Conservation (phyloP, 306 rosid species). For the Clitoria ternatea region DNA sequence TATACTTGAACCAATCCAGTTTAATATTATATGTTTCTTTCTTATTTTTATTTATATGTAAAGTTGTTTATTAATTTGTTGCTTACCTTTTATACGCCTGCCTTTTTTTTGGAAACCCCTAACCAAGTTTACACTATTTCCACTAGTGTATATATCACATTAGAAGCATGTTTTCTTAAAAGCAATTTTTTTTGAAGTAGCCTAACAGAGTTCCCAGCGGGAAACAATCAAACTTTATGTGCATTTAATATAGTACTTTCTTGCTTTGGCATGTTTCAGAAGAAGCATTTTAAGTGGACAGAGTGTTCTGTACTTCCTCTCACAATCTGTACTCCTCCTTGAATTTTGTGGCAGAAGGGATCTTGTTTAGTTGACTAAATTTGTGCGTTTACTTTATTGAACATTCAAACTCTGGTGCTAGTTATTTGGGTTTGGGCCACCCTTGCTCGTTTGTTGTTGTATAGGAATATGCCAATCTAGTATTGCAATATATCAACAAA, state of each 20-base stretch:
- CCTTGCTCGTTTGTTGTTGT: neutral
- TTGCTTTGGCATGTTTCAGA: neutral
- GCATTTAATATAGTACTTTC: neutral
- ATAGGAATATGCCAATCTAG: conserved; percentile 16
- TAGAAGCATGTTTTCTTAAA: too few species aligned
- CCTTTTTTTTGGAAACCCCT: too few species aligned
- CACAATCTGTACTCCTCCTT: neutral
- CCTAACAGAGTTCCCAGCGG: too few species aligned
- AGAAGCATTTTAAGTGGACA: conserved; percentile 4
- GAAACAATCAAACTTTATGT: too few species aligned
- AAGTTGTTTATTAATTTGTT: neutral
- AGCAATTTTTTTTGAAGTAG: too few species aligned
- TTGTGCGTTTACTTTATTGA: neutral
- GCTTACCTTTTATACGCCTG: neutral
- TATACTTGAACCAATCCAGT: neutral
- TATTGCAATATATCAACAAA: neutral
- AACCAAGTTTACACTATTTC: too few species aligned
- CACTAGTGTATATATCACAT: too few species aligned
- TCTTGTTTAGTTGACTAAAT: neutral
- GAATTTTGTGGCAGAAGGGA: conserved; percentile 6
- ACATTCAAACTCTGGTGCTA: neutral
- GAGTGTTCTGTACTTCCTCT: neutral
- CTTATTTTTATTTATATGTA: neutral
- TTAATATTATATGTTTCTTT: neutral
- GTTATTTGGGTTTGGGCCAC: conserved; percentile 12